These are phyloP conservation scores for Aspergillus avenaceus DNA, from an alignment of 495 filamentous ascomycete species.

Conservation along the genomic window DNA sequence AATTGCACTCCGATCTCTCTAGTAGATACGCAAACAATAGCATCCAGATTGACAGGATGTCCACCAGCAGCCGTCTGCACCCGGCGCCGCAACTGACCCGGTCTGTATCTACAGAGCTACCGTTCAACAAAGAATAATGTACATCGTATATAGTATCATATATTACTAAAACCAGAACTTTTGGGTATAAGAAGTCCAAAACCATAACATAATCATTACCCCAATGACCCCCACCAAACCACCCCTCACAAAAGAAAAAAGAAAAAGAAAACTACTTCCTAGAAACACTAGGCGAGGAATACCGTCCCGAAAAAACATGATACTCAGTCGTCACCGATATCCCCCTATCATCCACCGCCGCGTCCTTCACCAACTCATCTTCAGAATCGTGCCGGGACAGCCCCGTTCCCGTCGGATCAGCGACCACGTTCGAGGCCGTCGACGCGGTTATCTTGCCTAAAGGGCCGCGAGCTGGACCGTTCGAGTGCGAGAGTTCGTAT, in stretches of 20 bases:
- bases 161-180: no score
- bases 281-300: neutral
- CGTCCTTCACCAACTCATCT: neutral
- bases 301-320: neutral
- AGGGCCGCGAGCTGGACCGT: neutral
- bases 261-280: neutral
- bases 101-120: no score
- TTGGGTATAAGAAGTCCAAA: no score
- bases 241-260: neutral
- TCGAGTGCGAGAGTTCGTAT: constrained; percentile 14
- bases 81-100: no score
- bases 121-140: no score
- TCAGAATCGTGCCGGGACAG: neutral
- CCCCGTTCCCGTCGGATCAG: neutral
- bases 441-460: neutral
- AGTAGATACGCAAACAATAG: no score
- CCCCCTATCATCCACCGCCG: neutral
- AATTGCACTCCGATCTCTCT: no score
- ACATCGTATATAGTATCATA: no score
- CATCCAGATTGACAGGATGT: no score
- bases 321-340: neutral
- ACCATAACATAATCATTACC: no score
- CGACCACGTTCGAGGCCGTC: neutral
- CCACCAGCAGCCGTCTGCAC: no score
- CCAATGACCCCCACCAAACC: neutral